These are phyloP conservation scores for Myxozyma lipomycoides DNA, from an alignment of 805 yeast species.

Conservation along the genomic window DNA sequence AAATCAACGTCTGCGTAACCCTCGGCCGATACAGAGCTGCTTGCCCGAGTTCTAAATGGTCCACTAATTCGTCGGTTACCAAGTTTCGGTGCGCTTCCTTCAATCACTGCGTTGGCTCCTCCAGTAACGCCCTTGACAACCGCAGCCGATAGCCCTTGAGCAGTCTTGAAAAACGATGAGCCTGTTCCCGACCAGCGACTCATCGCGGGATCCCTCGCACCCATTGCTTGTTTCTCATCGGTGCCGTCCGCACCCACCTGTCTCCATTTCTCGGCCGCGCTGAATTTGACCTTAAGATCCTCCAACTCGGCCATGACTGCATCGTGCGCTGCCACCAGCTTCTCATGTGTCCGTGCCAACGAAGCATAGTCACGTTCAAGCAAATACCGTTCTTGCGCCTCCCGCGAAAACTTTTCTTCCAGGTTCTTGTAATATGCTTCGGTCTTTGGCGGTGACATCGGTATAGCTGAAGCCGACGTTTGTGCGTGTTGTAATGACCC, in stretches of 20 bases:
- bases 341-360: constrained; percentile 23
- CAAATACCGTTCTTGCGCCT: constrained; percentile 26
- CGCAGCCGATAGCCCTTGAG: constrained; percentile 26
- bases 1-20: constrained; percentile 25
- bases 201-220: constrained; percentile 1
- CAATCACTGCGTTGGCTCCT: constrained; percentile 23
- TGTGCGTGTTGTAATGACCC: neutral
- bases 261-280: constrained; percentile 21
- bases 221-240: neutral
- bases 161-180: constrained; percentile 20
- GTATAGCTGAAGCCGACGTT: neutral
- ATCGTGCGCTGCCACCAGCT: constrained; percentile 13
- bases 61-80: constrained; percentile 1
- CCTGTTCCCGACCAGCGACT: constrained; percentile 17
- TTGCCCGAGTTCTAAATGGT: constrained; percentile 2
- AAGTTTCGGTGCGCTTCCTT: constrained; percentile 1
- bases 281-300: constrained; percentile 13
- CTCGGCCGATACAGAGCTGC: constrained; percentile 8
- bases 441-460: neutral
- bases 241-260: constrained; percentile 5
- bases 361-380: constrained; percentile 23
- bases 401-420: constrained; percentile 26
- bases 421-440: constrained; percentile 13
- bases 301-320: constrained; percentile 15
- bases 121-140: constrained; percentile 27